Evolutionary conservation across 148 eudicot genomes (phyloP).

Genomic region (Salicornia ramosissima): DNA sequence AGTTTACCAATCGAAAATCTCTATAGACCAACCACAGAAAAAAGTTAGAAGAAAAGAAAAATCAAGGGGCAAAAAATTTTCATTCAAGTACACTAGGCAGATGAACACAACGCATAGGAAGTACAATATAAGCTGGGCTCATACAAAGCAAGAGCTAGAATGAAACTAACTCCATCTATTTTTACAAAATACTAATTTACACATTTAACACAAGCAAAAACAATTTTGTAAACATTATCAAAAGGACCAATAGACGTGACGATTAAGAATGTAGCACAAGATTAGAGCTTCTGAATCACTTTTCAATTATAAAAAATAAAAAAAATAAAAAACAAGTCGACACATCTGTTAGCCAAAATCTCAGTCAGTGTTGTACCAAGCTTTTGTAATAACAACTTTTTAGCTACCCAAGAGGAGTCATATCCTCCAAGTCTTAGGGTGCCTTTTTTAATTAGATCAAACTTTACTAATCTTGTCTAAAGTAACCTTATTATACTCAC

Average conservation of each 20-base stretch:
- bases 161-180: neutral
- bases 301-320: no score
- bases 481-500: no score
- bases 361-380: neutral
- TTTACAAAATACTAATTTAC: no score
- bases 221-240: neutral
- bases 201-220: neutral
- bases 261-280: neutral
- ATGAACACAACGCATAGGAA: neutral
- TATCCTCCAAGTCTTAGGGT: no score
- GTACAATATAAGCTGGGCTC: neutral
- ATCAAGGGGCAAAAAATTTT: neutral
- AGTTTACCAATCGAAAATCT: conserved; percentile 77
- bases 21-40: conserved; percentile 33
- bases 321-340: no score
- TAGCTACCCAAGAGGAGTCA: neutral
- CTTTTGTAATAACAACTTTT: neutral
- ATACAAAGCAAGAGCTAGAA: neutral
- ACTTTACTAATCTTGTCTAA: no score
- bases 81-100: neutral
- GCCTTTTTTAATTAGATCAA: no score
- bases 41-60: neutral
- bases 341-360: neutral
- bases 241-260: neutral
- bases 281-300: neutral